Evolutionary conservation across 768 basidiomycete genomes (phyloP), one percentile per base, ranked within the genome.

Genomic region (Mycena alexandri): DNA sequence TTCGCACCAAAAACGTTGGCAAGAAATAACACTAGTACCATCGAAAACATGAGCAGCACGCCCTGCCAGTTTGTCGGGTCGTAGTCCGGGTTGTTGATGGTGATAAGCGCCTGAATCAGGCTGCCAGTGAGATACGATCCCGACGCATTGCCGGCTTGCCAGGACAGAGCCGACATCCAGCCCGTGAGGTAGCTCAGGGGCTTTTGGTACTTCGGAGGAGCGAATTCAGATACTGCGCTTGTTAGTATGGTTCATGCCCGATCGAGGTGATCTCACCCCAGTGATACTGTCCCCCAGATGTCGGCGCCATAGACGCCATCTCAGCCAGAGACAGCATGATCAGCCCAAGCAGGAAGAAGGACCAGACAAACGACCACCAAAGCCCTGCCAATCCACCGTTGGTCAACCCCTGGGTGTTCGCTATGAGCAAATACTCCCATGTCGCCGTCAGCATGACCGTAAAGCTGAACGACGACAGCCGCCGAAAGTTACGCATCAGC

Each of bases 391-490:
- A 61, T 61, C 61, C 61, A 53, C 61, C 61, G 42, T 61, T 61
- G 61, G 61, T 61, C 61, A 61, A 61, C 42, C 61, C 61, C 51
- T 61, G 61, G 61, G 61, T 61, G 51, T 61, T 61, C 61, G 61
- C 61, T 53, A 61, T 61, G 61, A 61, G 61, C 42, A 61, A 44
- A 61, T 61, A 61, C 61, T 61, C 61, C 61, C 61, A 61, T 61
- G 61, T 61, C 42, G 61, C 61, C 61, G 61, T 61, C 61, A 61
- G 61, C 61, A 61, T 61, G 61, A 61, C 61, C 61, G 61, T 61
- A 53, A 61, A 61, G 51, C 61, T 61, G 44, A 61, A 61, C 61
- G 61, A 61, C 61, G 61, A 61, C 51, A 61, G 50, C 61, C 61
- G 61, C 61, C 61, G 61, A 53, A 61, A 61, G 61, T 61, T 61